Evolutionary conservation across 2,329 filamentous ascomycete genomes (phyloP), one percentile per base, ranked within the genome.

Genomic region (Penicillium verrucosum): DNA sequence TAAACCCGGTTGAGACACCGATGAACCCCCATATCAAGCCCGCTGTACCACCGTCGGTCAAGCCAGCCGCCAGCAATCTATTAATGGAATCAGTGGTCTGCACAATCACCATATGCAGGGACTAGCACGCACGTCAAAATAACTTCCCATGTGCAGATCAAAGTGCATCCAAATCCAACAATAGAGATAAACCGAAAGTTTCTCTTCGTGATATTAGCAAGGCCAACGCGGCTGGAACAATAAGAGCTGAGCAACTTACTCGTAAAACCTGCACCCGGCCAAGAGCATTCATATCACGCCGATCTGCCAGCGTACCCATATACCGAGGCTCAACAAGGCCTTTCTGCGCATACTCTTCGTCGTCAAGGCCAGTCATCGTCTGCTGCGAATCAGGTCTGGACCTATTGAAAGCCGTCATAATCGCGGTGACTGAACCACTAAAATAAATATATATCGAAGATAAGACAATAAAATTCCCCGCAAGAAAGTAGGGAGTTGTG

Each of bases 131-230:
- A 77, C 71, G 73, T 74, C 29, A 78, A 68, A 25, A 76, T 67
- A 32, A 72, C 71, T 62, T 77, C 75, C 76, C 76, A 79, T 42
- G 76, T 78, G 38, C 70, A 70, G 36, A 78, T 73, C 47, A 77
- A 59, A 11, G 75, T 77, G 45, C 73, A 76, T 16, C 70, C 73
- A 58, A 79, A 79, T 12, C 76, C 77, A 16, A 79, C 63, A 53
- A 79, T 78, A 0, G 77, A 77, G 36, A 78, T 62, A 55, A 77
- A 78, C 25, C 70, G 68, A 66, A 79, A 80, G 52, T 77, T 77
- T 61, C 77, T 68, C 77, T 79, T 52, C 16, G 14, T 6, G 14
- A 16, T 27, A 40, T 51, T 45, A 65, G 61, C 47, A 25, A 18
- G 3, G 18, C 21, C 21, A 32, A 43, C 23, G 36, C 21, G 18